A percentile compares a stretch with the other conserved stretches of the same genome.
These are phyloP conservation scores for Amaranthus tricolor DNA, from an alignment of 179 eudicot species.

Conservation along the genomic window DNA sequence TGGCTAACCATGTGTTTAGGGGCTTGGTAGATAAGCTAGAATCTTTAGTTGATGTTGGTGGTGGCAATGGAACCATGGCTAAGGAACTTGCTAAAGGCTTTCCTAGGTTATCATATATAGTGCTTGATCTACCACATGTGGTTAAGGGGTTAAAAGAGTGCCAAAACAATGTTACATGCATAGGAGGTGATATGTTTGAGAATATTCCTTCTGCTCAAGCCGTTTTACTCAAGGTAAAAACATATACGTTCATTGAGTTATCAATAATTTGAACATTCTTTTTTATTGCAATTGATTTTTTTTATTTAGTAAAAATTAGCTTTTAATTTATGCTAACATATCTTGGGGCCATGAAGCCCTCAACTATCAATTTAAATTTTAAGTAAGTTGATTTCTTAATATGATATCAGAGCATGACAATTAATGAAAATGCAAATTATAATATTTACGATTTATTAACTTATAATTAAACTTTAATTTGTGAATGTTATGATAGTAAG, in stretches of 20 bases:
- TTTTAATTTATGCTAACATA: too few species aligned
- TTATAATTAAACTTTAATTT: background rate
- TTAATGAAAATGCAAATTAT: background rate
- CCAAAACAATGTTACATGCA: slow-evolving; percentile 23
- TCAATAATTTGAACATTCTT: too few species aligned
- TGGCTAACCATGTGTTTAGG: slow-evolving; percentile 16
- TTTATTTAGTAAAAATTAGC: too few species aligned
- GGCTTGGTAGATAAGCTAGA: slow-evolving; percentile 26
- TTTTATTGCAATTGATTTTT: too few species aligned
- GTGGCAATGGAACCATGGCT: slow-evolving; percentile 35
- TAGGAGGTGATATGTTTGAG: slow-evolving; percentile 25
- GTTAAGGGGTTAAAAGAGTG: slow-evolving; percentile 17
- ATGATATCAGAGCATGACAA: background rate
- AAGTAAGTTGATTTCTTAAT: background rate
- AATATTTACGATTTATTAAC: background rate
- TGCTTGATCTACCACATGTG: slow-evolving; percentile 32
- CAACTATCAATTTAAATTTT: too few species aligned
- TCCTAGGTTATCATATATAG: slow-evolving; percentile 20
- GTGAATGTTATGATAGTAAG: background rate
- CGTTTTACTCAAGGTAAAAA: slow-evolving; percentile 31
- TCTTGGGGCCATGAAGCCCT: too few species aligned
- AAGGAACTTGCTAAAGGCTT: slow-evolving; percentile 26
- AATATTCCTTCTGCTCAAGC: slow-evolving; percentile 30
- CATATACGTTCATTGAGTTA: background rate
- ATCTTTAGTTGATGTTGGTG: slow-evolving; percentile 43